Percentiles rank a stretch among this genome's conserved stretches.
phyloP scores from a whole-genome alignment of 1,139 yeast species.

The Saccharomycopsis crataegensis region DNA sequence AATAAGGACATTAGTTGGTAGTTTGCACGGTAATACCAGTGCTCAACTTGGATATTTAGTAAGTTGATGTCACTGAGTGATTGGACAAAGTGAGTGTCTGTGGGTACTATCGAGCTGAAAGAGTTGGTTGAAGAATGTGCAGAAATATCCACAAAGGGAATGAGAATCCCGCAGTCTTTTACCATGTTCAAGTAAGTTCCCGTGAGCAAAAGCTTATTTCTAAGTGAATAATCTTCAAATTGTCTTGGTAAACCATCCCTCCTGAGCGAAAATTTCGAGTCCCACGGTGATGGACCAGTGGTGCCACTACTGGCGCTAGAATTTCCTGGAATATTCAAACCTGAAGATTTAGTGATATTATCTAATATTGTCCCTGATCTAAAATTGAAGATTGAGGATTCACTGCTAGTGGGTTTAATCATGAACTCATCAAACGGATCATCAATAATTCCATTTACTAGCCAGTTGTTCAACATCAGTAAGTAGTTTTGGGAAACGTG shows the following conservation, averaged over 20 bases:
- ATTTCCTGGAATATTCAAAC: slow-evolving; percentile 39
- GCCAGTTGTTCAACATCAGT: slow-evolving; percentile 68
- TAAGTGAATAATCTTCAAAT: slow-evolving; percentile 46
- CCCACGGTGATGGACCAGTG: slow-evolving; percentile 42
- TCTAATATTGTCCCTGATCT: not conserved
- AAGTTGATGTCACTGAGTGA: slow-evolving; percentile 14
- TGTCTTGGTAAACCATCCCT: slow-evolving; percentile 72
- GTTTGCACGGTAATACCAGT: slow-evolving; percentile 68
- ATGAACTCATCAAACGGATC: slow-evolving; percentile 85
- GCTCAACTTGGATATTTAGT: slow-evolving; percentile 40
- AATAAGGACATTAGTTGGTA: slow-evolving; percentile 49
- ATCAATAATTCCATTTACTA: slow-evolving; percentile 60
- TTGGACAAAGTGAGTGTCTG: slow-evolving; percentile 2
- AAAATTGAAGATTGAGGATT: not conserved
- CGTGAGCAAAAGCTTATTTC: slow-evolving; percentile 62
- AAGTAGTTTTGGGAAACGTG: slow-evolving; percentile 61
- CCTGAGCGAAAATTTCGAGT: slow-evolving; percentile 67
- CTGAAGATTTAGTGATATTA: not conserved
- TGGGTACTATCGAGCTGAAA: not conserved
- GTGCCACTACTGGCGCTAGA: slow-evolving; percentile 41
- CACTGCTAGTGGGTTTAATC: slow-evolving; percentile 33
- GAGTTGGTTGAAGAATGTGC: not conserved
- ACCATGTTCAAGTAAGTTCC: slow-evolving; percentile 81
- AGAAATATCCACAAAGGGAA: not conserved
- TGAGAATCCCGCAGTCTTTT: slow-evolving; percentile 44